Evolutionary conservation across 1,139 yeast genomes (phyloP).

Genomic region (Wickerhamiella pararugosa): DNA sequence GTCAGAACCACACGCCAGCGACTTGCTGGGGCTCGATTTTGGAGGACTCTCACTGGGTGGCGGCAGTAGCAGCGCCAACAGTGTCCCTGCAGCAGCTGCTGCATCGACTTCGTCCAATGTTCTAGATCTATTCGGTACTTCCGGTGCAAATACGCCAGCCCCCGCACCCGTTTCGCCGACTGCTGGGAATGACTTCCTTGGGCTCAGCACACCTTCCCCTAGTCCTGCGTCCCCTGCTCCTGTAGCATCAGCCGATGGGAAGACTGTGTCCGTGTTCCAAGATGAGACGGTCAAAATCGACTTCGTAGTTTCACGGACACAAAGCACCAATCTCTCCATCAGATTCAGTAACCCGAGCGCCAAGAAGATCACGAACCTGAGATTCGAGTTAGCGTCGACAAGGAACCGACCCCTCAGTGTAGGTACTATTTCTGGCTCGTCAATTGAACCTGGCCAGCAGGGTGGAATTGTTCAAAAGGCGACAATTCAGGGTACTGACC

Average conservation of each 20-base stretch:
- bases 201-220: slow-evolving; percentile 1
- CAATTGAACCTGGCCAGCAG: slow-evolving; percentile 35
- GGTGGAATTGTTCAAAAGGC: slow-evolving; percentile 49
- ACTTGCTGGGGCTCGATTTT: slow-evolving; percentile 49
- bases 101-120: neutral
- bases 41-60: slow-evolving; percentile 16
- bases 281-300: slow-evolving; percentile 37
- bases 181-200: neutral
- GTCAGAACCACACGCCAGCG: slow-evolving; percentile 26
- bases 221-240: slow-evolving; percentile 5
- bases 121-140: neutral
- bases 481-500: slow-evolving; percentile 37
- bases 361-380: slow-evolving; percentile 33
- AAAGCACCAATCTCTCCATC: slow-evolving; percentile 33
- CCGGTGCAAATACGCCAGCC: neutral
- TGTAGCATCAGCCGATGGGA: slow-evolving; percentile 8
- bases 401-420: slow-evolving; percentile 50
- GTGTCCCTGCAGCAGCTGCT: neutral
- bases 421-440: slow-evolving; percentile 52
- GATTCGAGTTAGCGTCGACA: slow-evolving; percentile 73
- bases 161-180: neutral
- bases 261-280: slow-evolving; percentile 11
- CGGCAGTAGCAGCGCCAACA: neutral
- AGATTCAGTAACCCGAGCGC: slow-evolving; percentile 33
- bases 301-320: slow-evolving; percentile 29